Evolutionary conservation across 2,329 filamentous ascomycete genomes (phyloP), one percentile per base, ranked within the genome.

Genomic region (Phaeomoniella chlamydospora): DNA sequence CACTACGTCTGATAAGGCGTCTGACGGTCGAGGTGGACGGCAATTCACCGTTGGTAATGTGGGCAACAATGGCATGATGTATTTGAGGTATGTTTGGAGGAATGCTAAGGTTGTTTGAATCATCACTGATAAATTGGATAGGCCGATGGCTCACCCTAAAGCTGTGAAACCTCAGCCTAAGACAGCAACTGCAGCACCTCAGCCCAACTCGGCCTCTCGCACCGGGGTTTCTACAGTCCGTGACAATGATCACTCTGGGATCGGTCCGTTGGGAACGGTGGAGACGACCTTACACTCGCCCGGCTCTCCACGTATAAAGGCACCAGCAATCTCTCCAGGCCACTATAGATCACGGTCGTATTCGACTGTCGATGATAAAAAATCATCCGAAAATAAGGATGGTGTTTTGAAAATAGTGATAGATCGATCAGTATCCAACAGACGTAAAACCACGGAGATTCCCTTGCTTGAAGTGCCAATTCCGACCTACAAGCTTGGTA

Each of bases 1-100:
- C 49, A 70, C 70, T 39, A 59, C 66, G 39, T 72, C 74, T 33
- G 74, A 79, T 49, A 70, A 68, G 43, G 58, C 62, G 31, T 72
- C 72, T 16, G 71, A 65, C 37, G 69, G 72, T 19, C 68, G 77
- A 40, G 74, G 77, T 52, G 77, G 75, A 34, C 71, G 78, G 37
- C 76, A 83, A 49, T 87, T 88, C 53, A 77, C 80, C 2, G 82
- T 88, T 37, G 75, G 78, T 35, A 87, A 86, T 55, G 81, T 88
- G 40, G 81, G 81, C 15, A 82, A 85, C 52, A 85, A 86, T 57
- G 82, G 82, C 29, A 76, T 77, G 52, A 83, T 88, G 56, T 88
- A 85, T 56, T 55, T 88, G 45, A 81, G 80, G 80, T 87, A 74
- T 51, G 71, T 49, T 40, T n/a, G n/a, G n/a, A n/a, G n/a, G n/a